These are phyloP conservation scores for Hansenula sp. DNA, from an alignment of 1,139 yeast species.

Conservation along the genomic window DNA sequence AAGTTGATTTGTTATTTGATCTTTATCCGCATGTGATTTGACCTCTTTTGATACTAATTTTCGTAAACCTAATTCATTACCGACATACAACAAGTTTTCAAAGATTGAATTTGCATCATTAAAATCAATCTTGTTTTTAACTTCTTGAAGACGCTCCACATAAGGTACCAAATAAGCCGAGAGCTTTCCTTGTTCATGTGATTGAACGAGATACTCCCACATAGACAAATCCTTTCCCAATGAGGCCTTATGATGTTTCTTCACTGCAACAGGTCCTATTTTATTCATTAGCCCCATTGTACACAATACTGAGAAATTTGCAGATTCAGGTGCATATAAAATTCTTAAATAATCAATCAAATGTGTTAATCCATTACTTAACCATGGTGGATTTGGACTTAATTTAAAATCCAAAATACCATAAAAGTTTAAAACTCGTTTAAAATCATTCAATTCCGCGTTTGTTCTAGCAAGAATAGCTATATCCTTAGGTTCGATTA, in stretches of 20 bases:
- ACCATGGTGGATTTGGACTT: slow-evolving; percentile 50
- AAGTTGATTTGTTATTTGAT: slow-evolving; percentile 18
- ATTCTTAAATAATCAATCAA: slow-evolving; percentile 48
- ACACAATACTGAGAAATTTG: slow-evolving; percentile 30
- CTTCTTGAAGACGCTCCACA: slow-evolving; percentile 12
- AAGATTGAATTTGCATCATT: slow-evolving; percentile 27
- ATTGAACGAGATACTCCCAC: slow-evolving; percentile 16
- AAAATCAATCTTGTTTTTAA: slow-evolving; percentile 16
- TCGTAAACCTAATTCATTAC: slow-evolving; percentile 25
- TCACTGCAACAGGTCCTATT: slow-evolving; percentile 27
- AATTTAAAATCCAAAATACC: slow-evolving; percentile 43
- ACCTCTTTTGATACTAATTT: slow-evolving; percentile 11
- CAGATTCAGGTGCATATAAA: slow-evolving; percentile 24
- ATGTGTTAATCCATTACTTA: slow-evolving; percentile 42
- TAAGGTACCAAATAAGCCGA: slow-evolving; percentile 12
- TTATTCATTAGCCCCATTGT: slow-evolving; percentile 26
- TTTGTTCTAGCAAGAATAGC: slow-evolving; percentile 53
- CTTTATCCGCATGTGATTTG: slow-evolving; percentile 8
- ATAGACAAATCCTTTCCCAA: slow-evolving; percentile 13
- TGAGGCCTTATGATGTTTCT: slow-evolving; percentile 16
- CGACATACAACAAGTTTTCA: slow-evolving; percentile 20
- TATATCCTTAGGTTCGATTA: slow-evolving; percentile 45
- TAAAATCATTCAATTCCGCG: slow-evolving; percentile 42
- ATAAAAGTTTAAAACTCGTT: slow-evolving; percentile 34
- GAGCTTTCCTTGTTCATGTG: not conserved